Percentiles rank a stretch among this genome's conserved stretches.
Conservation (phyloP, 2,329 filamentous ascomycete genomes). For the Alternaria sp. region DNA sequence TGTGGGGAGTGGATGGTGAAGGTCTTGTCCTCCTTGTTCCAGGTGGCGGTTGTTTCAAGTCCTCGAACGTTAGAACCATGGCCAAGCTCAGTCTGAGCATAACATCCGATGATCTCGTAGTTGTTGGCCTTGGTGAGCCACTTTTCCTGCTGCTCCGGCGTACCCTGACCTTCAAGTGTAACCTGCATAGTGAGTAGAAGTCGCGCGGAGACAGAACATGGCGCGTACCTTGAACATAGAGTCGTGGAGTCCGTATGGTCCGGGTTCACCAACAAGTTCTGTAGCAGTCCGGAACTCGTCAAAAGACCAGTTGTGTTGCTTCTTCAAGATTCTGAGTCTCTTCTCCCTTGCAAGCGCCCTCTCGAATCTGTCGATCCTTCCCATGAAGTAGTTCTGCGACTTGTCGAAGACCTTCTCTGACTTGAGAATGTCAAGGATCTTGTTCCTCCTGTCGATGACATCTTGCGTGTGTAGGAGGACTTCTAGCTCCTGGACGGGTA, state of each 20-base stretch:
- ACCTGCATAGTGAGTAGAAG: slow-evolving; percentile 51
- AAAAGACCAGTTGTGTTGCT: slow-evolving; percentile 69
- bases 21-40: slow-evolving; percentile 75
- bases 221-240: slow-evolving; percentile 68
- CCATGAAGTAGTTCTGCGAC: slow-evolving; percentile 76
- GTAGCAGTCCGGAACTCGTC: slow-evolving; percentile 70
- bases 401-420: slow-evolving; percentile 77
- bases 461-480: slow-evolving; percentile 73
- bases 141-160: slow-evolving; percentile 73
- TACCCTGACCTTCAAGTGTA: slow-evolving; percentile 74
- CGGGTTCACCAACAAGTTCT: slow-evolving; percentile 74
- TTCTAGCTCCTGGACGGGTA: slow-evolving; percentile 71
- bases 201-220: neutral
- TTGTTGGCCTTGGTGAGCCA: slow-evolving; percentile 72
- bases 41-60: slow-evolving; percentile 74
- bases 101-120: slow-evolving; percentile 78
- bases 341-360: slow-evolving; percentile 73
- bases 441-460: slow-evolving; percentile 64
- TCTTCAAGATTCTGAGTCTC: slow-evolving; percentile 69
- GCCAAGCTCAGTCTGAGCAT: slow-evolving; percentile 80
- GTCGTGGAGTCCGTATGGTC: slow-evolving; percentile 75
- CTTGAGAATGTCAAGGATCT: slow-evolving; percentile 69
- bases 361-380: slow-evolving; percentile 72
- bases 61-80: slow-evolving; percentile 72
- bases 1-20: slow-evolving; percentile 77